phyloP scores from a whole-genome alignment of 2,329 filamentous ascomycete genomes.

The Mycosphaerella arachidis region DNA sequence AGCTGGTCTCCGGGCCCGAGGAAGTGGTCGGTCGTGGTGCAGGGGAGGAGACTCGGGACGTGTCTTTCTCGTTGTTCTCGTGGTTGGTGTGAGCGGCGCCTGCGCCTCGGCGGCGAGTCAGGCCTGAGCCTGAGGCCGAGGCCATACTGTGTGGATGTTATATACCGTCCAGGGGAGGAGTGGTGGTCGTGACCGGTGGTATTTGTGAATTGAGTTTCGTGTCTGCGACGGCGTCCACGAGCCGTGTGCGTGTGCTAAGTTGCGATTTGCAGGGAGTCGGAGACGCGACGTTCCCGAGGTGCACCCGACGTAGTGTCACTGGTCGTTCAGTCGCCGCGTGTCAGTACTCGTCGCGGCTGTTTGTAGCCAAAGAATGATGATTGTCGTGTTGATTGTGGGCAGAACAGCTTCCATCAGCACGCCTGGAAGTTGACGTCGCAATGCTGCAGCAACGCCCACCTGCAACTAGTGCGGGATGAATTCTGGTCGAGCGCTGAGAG shows the following conservation, averaged over 20 bases:
- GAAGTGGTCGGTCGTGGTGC: conserved; percentile 56
- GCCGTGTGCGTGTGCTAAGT: background rate
- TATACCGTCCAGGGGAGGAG: background rate
- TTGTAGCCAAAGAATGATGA: background rate
- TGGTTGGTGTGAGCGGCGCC: conserved; percentile 52
- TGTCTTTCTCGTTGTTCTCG: conserved; percentile 59
- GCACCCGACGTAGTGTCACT: background rate
- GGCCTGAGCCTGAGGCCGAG: conserved; percentile 68
- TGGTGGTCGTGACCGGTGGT: conserved; percentile 1
- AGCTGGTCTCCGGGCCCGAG: conserved; percentile 69
- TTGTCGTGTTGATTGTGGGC: background rate
- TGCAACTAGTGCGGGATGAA: background rate
- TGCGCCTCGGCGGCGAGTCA: conserved; percentile 64
- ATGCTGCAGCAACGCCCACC: background rate
- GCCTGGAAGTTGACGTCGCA: background rate
- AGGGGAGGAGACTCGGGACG: conserved; percentile 63
- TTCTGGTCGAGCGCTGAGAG: background rate
- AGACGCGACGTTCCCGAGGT: background rate
- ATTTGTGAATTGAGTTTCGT: conserved; percentile 5
- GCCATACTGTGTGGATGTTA: conserved; percentile 47
- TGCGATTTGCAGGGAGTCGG: background rate
- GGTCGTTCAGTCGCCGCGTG: background rate
- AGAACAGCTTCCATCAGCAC: background rate
- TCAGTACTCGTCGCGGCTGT: background rate
- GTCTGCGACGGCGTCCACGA: conserved; percentile 1